phyloP scores from a whole-genome alignment of 202 grass and related monocot species.

The Schoenoplectus triqueter region DNA sequence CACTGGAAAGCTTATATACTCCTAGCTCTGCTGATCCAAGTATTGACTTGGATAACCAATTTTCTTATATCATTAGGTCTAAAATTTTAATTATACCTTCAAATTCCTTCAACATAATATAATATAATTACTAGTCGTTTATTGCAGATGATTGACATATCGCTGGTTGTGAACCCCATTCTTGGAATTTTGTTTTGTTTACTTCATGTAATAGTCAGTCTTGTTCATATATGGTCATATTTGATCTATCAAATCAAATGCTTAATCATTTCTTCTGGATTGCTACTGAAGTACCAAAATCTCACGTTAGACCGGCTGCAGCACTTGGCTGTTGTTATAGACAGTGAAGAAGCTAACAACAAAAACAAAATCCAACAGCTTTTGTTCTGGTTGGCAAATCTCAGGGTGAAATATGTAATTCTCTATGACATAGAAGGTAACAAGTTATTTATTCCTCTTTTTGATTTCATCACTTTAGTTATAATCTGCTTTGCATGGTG shows the following conservation, averaged over 20 bases:
- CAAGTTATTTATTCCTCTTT: conserved; percentile 18
- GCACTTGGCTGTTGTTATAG: conserved; percentile 74
- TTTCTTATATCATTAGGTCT: not conserved
- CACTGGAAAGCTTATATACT: conserved; percentile 1
- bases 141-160: conserved; percentile 54
- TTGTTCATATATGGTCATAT: conserved; percentile 57
- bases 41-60: not conserved
- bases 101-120: not conserved
- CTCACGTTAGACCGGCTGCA: conserved; percentile 56
- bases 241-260: conserved; percentile 61
- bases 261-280: conserved; percentile 68
- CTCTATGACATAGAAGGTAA: conserved; percentile 92
- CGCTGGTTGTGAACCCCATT: conserved; percentile 52
- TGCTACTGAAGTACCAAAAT: conserved; percentile 62
- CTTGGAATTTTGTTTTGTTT: conserved; percentile 71
- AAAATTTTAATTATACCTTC: not conserved
- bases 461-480: conserved; percentile 20
- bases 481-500: too few species aligned
- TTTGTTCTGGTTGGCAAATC: conserved; percentile 64
- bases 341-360: conserved; percentile 89
- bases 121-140: not conserved
- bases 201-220: conserved; percentile 55
- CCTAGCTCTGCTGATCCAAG: conserved; percentile 1
- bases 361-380: conserved; percentile 63
- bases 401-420: conserved; percentile 69